Conservation (phyloP, 2,329 filamentous ascomycete genomes). For the Paraphoma sp. region DNA sequence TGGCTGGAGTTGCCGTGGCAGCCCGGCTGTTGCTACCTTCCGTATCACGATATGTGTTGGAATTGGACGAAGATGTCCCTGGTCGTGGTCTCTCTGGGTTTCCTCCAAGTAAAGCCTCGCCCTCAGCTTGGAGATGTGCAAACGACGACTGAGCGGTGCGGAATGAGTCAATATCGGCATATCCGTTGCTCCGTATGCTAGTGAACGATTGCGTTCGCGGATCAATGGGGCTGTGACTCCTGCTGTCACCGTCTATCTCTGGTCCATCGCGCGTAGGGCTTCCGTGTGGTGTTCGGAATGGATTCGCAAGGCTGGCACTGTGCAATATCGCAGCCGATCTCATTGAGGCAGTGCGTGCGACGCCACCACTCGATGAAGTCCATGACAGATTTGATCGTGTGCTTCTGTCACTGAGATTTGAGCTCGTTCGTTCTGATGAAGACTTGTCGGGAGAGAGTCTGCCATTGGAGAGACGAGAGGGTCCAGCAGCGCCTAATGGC, state of each 20-base stretch:
- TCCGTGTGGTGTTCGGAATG: conserved; percentile 41
- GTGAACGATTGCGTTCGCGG: conserved; percentile 36
- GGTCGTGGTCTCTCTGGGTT: conserved; percentile 42
- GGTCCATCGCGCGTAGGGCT: conserved; percentile 36
- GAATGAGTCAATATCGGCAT: conserved; percentile 57
- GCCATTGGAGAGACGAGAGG: conserved; percentile 33
- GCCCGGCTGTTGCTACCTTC: conserved; percentile 31
- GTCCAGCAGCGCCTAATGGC: conserved; percentile 16
- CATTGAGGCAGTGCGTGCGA: conserved; percentile 54
- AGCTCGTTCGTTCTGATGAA: conserved; percentile 58
- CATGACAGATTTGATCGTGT: conserved; percentile 53
- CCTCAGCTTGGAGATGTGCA: conserved; percentile 58
- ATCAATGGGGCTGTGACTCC: conserved; percentile 27
- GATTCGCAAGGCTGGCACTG: conserved; percentile 30
- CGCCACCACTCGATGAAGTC: conserved; percentile 47
- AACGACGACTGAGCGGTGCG: conserved; percentile 59
- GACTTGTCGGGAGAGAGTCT: conserved; percentile 58
- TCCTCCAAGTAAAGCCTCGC: conserved; percentile 59
- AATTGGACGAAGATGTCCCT: conserved; percentile 37
- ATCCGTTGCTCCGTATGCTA: conserved; percentile 46
- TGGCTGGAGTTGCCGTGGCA: conserved; percentile 33
- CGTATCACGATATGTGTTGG: conserved; percentile 28
- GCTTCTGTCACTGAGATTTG: conserved; percentile 62
- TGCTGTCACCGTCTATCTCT: conserved; percentile 21
- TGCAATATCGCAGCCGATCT: conserved; percentile 51